Evolutionary conservation across 768 basidiomycete species (phyloP).

Genomic region (Dictyophora rubrovolvata): DNA sequence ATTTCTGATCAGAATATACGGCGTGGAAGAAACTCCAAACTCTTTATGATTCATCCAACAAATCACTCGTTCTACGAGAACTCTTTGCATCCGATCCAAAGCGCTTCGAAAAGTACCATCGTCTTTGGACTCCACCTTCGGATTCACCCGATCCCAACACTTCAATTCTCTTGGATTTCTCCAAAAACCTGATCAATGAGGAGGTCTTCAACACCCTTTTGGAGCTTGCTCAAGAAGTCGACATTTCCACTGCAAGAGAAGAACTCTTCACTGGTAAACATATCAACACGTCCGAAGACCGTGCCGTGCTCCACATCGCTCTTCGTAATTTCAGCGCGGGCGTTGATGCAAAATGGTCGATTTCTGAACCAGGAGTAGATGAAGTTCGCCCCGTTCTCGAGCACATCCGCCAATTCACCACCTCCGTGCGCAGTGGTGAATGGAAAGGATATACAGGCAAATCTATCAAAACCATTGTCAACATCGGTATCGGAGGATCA

Average conservation of each 20-base stretch:
- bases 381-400: slow-evolving; percentile 76
- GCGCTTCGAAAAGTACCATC: slow-evolving; percentile 81
- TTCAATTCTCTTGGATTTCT: slow-evolving; percentile 89
- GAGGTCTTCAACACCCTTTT: slow-evolving; percentile 73
- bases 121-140: slow-evolving; percentile 53
- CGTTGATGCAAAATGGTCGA: slow-evolving; percentile 55
- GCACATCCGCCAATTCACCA: slow-evolving; percentile 88
- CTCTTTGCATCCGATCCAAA: slow-evolving; percentile 84
- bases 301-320: slow-evolving; percentile 92
- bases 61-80: slow-evolving; percentile 78
- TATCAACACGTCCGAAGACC: slow-evolving; percentile 97
- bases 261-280: slow-evolving; percentile 94
- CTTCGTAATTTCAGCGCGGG: slow-evolving; percentile 49
- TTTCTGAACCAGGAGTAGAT: slow-evolving; percentile 69
- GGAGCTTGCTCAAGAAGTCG: slow-evolving; percentile 73
- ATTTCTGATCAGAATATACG: slow-evolving; percentile 54
- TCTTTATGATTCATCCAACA: slow-evolving; percentile 63
- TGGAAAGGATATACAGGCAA: slow-evolving; percentile 99
- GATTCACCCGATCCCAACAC: slow-evolving; percentile 44
- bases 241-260: slow-evolving; percentile 82
- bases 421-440: slow-evolving; percentile 69
- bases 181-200: slow-evolving; percentile 90
- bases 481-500: slow-evolving; percentile 98
- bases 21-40: slow-evolving; percentile 87
- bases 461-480: slow-evolving; percentile 87